These are phyloP conservation scores for Trapa bicornis DNA, from an alignment of 345 rosid genomes.

Conservation along the genomic window DNA sequence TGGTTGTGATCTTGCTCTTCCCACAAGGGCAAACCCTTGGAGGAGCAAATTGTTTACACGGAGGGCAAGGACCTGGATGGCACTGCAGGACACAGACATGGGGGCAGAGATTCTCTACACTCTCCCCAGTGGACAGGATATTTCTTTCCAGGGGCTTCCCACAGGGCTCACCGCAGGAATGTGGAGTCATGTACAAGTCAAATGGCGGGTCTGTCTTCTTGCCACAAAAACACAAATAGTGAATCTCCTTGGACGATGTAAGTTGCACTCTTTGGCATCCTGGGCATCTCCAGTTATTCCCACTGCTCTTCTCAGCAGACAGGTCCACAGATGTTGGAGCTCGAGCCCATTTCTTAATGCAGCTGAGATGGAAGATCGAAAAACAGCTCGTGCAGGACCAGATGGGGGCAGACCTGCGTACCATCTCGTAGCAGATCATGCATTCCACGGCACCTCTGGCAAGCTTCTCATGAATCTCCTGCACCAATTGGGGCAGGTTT, in stretches of 20 bases:
- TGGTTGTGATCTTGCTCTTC: slow-evolving; percentile 59
- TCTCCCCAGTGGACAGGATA: slow-evolving; percentile 18
- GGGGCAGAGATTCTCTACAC: slow-evolving; percentile 62
- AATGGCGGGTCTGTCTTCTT: slow-evolving; percentile 79
- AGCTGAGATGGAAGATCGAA: slow-evolving; percentile 81
- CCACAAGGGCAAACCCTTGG: slow-evolving; percentile 77
- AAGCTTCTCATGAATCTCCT: slow-evolving; percentile 84
- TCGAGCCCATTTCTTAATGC: slow-evolving; percentile 93
- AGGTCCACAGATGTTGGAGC: slow-evolving; percentile 84
- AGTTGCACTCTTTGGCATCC: slow-evolving; percentile 94
- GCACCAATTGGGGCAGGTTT: slow-evolving; percentile 76
- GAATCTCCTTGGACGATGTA: slow-evolving; percentile 58
- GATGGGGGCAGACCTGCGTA: slow-evolving; percentile 54
- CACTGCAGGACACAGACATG: slow-evolving; percentile 93
- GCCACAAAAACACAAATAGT: slow-evolving; percentile 70
- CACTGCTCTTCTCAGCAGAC: slow-evolving; percentile 68
- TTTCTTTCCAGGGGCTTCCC: slow-evolving; percentile 77
- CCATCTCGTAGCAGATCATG: slow-evolving; percentile 96
- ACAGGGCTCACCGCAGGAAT: slow-evolving; percentile 96
- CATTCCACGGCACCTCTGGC: slow-evolving; percentile 64
- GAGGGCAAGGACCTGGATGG: slow-evolving; percentile 99
- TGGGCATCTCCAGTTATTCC: slow-evolving; percentile 92
- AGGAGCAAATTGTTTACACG: slow-evolving; percentile 92
- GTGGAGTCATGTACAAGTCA: slow-evolving; percentile 88
- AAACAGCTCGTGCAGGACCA: slow-evolving; percentile 97